These are phyloP conservation scores for Backusella liffmaniae DNA, from an alignment of 192 early-diverging fungal species.

Conservation along the genomic window DNA sequence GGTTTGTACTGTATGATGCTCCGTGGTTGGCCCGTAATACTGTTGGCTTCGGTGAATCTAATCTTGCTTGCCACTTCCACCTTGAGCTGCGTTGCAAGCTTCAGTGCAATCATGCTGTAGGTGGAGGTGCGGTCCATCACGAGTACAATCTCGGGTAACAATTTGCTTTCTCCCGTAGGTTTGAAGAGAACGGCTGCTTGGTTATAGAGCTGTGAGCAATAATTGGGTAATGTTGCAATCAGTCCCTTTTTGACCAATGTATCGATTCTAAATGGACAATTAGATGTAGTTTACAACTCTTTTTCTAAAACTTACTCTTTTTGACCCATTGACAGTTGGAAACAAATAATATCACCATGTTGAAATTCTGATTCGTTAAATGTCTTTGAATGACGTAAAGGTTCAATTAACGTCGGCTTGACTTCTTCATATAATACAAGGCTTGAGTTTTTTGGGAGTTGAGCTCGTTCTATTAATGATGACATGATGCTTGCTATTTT, in stretches of 20 bases:
- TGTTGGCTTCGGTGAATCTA: slow-evolving; percentile 56
- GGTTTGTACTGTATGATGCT: slow-evolving; percentile 20
- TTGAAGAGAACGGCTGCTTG: neutral
- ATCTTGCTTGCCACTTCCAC: slow-evolving; percentile 65
- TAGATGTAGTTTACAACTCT: no score
- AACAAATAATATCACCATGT: slow-evolving; percentile 19
- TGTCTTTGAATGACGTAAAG: neutral
- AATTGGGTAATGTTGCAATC: neutral
- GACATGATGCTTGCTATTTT: neutral
- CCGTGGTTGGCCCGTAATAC: slow-evolving; percentile 21
- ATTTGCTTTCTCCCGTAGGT: slow-evolving; percentile 23
- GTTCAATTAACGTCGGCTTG: slow-evolving; percentile 1
- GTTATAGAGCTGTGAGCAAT: neutral
- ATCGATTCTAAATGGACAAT: slow-evolving; percentile 11
- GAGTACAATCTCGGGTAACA: neutral
- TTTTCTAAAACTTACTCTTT: slow-evolving; percentile 3
- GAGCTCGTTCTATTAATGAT: neutral
- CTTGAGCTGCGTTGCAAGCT: slow-evolving; percentile 60
- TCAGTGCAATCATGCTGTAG: slow-evolving; percentile 62
- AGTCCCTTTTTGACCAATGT: neutral
- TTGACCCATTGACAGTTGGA: neutral
- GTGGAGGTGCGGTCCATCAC: slow-evolving; percentile 60
- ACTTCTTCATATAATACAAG: slow-evolving; percentile 15
- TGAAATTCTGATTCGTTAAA: slow-evolving; percentile 12
- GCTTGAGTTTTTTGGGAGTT: neutral